Evolutionary conservation across 2,329 filamentous ascomycete genomes (phyloP).

Genomic region (Nectriaceae sp.): DNA sequence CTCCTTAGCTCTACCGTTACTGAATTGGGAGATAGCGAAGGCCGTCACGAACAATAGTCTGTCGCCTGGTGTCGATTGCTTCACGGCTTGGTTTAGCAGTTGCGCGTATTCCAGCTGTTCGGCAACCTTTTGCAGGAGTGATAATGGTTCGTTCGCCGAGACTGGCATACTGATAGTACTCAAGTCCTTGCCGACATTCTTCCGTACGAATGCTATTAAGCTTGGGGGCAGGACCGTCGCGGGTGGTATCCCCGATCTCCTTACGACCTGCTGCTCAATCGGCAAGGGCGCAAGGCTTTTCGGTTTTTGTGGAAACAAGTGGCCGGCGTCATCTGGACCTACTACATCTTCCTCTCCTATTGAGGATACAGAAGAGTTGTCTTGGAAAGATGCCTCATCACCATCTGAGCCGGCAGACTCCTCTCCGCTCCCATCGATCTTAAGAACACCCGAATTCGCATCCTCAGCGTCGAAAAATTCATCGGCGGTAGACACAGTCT

Average conservation of each 20-base stretch:
- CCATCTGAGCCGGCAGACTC: slow-evolving; percentile 60
- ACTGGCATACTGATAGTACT: slow-evolving; percentile 98
- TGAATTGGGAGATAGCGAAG: slow-evolving; percentile 88
- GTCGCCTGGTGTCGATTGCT: slow-evolving; percentile 61
- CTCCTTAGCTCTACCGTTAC: slow-evolving; percentile 80
- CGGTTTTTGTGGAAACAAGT: slow-evolving; percentile 73
- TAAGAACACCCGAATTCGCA: slow-evolving; percentile 67
- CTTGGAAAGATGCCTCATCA: slow-evolving; percentile 54
- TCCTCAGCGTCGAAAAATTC: slow-evolving; percentile 94
- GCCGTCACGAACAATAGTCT: slow-evolving; percentile 83
- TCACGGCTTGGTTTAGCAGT: slow-evolving; percentile 75
- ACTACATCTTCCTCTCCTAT: slow-evolving; percentile 60
- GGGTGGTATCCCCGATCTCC: slow-evolving; percentile 70
- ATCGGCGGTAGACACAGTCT: slow-evolving; percentile 75
- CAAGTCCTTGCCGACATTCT: slow-evolving; percentile 97
- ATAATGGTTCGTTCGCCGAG: slow-evolving; percentile 90
- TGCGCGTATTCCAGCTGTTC: slow-evolving; percentile 91
- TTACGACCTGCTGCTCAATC: slow-evolving; percentile 61
- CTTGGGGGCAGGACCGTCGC: slow-evolving; percentile 83
- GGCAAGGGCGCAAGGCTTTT: slow-evolving; percentile 79
- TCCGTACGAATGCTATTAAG: slow-evolving; percentile 89
- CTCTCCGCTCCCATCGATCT: slow-evolving; percentile 72
- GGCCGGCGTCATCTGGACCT: slow-evolving; percentile 59
- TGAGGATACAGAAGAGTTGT: slow-evolving; percentile 61
- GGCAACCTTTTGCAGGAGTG: slow-evolving; percentile 82